Percentiles rank a stretch among this genome's conserved stretches.
Evolutionary conservation across 225 moss, liverwort and hornwort genomes (phyloP).

Genomic region (Polytrichum formosum): DNA sequence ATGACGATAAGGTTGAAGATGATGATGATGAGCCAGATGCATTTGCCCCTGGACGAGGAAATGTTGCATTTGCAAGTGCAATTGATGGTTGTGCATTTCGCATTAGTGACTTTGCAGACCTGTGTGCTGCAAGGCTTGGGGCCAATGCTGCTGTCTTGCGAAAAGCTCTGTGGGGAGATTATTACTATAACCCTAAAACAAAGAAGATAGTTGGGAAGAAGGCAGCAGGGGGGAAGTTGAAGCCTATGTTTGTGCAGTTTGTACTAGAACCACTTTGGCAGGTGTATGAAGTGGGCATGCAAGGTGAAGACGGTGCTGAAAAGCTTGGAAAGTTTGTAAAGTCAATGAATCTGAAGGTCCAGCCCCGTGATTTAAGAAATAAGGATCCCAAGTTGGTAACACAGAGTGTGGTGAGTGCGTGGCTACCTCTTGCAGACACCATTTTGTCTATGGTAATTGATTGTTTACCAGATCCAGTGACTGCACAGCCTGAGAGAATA

Average conservation of each 20-base stretch:
- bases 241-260: constrained; percentile 99
- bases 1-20: constrained; percentile 28
- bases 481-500: constrained; percentile 76
- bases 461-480: constrained; percentile 83
- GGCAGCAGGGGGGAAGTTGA: constrained; percentile 81
- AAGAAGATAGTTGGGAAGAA: constrained; percentile 85
- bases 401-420: constrained; percentile 82
- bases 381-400: constrained; percentile 88
- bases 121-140: constrained; percentile 88
- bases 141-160: constrained; percentile 65
- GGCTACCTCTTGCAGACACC: constrained; percentile 82
- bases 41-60: constrained; percentile 89
- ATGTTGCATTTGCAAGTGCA: constrained; percentile 94
- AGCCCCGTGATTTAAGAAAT: constrained; percentile 77
- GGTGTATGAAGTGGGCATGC: constrained; percentile 83
- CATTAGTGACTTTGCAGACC: constrained; percentile 74
- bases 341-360: constrained; percentile 76
- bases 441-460: constrained; percentile 87
- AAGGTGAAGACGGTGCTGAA: constrained; percentile 74
- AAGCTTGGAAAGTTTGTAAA: constrained; percentile 81
- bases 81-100: constrained; percentile 93
- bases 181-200: constrained; percentile 78
- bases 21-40: constrained; percentile 92
- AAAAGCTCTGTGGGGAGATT: constrained; percentile 86
- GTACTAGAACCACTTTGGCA: constrained; percentile 93